phyloP scores from a whole-genome alignment of 768 basidiomycete species.

The Tricholoma sp. region DNA sequence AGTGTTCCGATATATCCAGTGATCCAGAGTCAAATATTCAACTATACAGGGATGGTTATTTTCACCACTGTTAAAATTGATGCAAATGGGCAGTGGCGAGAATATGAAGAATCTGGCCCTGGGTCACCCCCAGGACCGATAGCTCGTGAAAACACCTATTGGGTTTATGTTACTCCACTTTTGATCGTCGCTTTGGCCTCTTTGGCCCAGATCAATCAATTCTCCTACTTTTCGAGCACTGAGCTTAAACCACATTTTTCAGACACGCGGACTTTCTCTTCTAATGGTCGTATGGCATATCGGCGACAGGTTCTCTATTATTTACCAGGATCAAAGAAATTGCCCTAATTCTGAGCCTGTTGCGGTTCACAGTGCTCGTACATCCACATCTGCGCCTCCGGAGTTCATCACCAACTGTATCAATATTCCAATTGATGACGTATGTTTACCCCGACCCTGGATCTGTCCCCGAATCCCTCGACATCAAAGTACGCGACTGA shows the following conservation, averaged over 20 bases:
- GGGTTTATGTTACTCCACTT: too few species aligned
- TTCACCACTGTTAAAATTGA: too few species aligned
- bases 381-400: conserved; percentile 1
- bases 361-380: neutral
- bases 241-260: conserved; percentile 1
- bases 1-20: too few species aligned
- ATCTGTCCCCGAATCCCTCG: conserved; percentile 21
- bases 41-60: too few species aligned
- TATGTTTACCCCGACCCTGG: conserved; percentile 25
- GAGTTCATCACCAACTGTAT: neutral
- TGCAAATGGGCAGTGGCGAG: too few species aligned
- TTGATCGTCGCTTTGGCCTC: conserved; percentile 8
- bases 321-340: conserved; percentile 2
- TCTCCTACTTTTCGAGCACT: neutral
- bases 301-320: conserved; percentile 6
- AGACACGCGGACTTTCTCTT: conserved; percentile 12
- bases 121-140: too few species aligned
- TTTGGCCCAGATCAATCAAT: conserved; percentile 14
- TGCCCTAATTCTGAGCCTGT: conserved; percentile 13
- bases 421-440: conserved; percentile 4
- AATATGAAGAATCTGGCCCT: too few species aligned
- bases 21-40: too few species aligned
- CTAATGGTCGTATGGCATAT: conserved; percentile 11
- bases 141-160: too few species aligned
- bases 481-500: conserved; percentile 39